Conservation (phyloP, 1,284 basidiomycete genomes). For the Lentinus polychrous region DNA sequence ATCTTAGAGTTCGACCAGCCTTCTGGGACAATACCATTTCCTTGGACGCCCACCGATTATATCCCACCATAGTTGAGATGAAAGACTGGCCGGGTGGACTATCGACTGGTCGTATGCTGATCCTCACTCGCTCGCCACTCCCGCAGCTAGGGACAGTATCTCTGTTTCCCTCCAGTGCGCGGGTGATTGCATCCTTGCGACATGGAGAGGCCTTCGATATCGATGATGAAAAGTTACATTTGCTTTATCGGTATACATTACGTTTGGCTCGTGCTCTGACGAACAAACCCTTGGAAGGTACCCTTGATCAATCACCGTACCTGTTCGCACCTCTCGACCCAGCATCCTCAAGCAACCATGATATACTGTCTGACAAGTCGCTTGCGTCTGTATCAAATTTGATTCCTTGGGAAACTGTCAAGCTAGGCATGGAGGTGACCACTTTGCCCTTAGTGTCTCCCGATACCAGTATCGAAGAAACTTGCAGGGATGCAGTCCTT, state of each 20-base stretch:
- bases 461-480: constrained; percentile 31
- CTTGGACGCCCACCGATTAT: constrained; percentile 30
- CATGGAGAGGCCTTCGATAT: constrained; percentile 44
- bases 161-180: constrained; percentile 48
- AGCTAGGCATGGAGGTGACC: constrained; percentile 42
- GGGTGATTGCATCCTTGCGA: constrained; percentile 35
- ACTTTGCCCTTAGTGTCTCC: constrained; percentile 42
- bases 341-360: constrained; percentile 20
- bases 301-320: constrained; percentile 47
- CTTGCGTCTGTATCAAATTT: constrained; percentile 32
- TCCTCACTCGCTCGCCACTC: constrained; percentile 61
- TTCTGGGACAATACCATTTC: constrained; percentile 51
- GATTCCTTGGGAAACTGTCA: constrained; percentile 62
- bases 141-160: constrained; percentile 48
- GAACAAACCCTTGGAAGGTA: constrained; percentile 59
- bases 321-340: constrained; percentile 54
- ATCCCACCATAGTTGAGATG: constrained; percentile 48
- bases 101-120: constrained; percentile 47
- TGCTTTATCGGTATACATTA: constrained; percentile 54
- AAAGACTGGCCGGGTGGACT: constrained; percentile 13
- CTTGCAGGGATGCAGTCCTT: constrained; percentile 55
- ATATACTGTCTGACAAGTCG: constrained; percentile 14
- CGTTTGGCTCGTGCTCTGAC: constrained; percentile 52
- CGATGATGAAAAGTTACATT: constrained; percentile 36
- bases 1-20: constrained; percentile 47